phyloP scores from a whole-genome alignment of 73 alveolate genomes.

The Tetrahymena borealis region DNA sequence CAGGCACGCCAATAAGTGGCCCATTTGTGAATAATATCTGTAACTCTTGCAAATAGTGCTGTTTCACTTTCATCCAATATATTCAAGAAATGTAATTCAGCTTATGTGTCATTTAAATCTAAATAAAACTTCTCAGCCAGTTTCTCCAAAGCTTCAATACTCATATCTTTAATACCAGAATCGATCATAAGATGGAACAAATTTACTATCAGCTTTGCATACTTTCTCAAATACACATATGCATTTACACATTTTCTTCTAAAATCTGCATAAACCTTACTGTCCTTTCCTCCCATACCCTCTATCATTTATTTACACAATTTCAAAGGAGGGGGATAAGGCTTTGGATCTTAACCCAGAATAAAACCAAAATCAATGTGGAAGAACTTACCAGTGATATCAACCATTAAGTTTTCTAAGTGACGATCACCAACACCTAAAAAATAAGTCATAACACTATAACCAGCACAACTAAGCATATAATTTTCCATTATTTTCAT shows the following conservation, averaged over 20 bases:
- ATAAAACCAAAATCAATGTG: constrained; percentile 99
- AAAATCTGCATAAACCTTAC: constrained; percentile 70
- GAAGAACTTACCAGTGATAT: constrained; percentile 91
- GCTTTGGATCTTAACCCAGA: constrained; percentile 96
- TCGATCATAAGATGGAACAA: constrained; percentile 87
- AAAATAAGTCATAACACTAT: constrained; percentile 95
- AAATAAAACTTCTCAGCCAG: constrained; percentile 86
- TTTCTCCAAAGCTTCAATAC: constrained; percentile 58
- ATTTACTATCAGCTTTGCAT: constrained; percentile 83
- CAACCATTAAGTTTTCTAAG: constrained; percentile 94
- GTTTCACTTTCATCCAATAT: constrained; percentile 78
- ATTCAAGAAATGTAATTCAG: constrained; percentile 71
- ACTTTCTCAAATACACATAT: constrained; percentile 79
- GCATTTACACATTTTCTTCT: constrained; percentile 88
- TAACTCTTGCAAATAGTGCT: constrained; percentile 88
- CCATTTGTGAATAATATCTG: constrained; percentile 93
- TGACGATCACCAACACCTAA: constrained; percentile 99
- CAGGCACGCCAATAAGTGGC: constrained; percentile 83
- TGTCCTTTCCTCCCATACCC: constrained; percentile 93
- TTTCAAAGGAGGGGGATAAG: constrained; percentile 97
- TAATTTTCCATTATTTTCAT: constrained; percentile 79
- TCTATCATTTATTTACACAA: constrained; percentile 97
- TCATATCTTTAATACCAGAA: constrained; percentile 78
- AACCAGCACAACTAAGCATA: constrained; percentile 94
- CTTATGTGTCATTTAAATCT: constrained; percentile 68